Evolutionary conservation across 148 eudicot species (phyloP), one percentile per base, ranked within the genome.

Genomic region (Persicaria maculosa): DNA sequence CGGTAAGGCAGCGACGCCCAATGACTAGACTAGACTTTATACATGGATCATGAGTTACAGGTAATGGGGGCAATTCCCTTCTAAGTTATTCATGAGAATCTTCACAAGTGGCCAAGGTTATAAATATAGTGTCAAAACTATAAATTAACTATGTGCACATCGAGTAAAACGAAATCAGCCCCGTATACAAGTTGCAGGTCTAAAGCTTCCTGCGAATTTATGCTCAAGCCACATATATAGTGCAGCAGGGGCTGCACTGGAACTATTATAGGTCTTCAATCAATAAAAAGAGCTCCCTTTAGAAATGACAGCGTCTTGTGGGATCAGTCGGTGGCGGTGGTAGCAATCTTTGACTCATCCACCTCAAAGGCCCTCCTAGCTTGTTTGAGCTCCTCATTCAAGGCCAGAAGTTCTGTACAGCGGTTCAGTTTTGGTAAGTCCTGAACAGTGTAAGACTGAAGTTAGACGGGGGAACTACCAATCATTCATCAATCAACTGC

Each of bases 331-430:
- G 74, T 57, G 50, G 90, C 72, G 46, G 40, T 31, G 40, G 40
- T 31, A 3, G 87, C 89, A 75, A 93, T 81, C 88, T 91, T 91
- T 79, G 89, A 96, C 74, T 93, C 98, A 46, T 93, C 98, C 20
- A 91, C 88, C 53, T 93, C 97, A 74, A 93, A 91, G 57, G 97
- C 98, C 80, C 89, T 93, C 79, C 97, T 81, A 61, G 98, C 98
- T 83, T 93, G 98, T 82, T 93, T 93, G 59, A 93, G 88, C 81
- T 93, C 98, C 82, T 93, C 98, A 71, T 93, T 91, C 98, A 91
- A 88, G 5, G 95, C 90, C 76, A 93, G 82, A 69, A 93, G 80
- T 65, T 93, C 97, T 6, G 89, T 88, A 78, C 88, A 85, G 9
- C 98, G 91, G 79, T 93, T 91, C 74, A 91, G 73, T 77, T 93